Base-by-base conservation (phyloP, 108 stramenopile genomes). In the Cylindrotheca fusiformis region DNA sequence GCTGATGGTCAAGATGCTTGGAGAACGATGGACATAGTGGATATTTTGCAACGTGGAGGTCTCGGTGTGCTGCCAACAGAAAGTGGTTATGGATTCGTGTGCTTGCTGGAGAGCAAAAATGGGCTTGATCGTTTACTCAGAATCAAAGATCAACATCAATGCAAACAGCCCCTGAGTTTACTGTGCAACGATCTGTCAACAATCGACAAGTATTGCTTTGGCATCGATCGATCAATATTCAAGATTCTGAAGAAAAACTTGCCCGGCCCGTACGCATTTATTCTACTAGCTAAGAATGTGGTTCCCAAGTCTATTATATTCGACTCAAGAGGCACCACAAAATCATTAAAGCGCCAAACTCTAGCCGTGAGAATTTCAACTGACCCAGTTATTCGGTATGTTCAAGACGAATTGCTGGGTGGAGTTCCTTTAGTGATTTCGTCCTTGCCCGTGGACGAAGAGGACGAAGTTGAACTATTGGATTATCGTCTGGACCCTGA, bases 1-100 rank as follows among this genome's bases (percentile, higher is more conserved):
- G 50, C 63, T 22, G 31, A 66, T 36, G 65, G 65, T 3, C 5
- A 28, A 21, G 65, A 56, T 56, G 53, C 65, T 2, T 66, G 65
- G 65, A 52, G 21, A 10, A 56, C 52, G 29, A 44, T 26, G 28
- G 52, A 55, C 24, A 21, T 56, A 3, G 41, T 28, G 4, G 41
- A 46, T 5, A 22, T 56, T 32, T 14, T 56, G 12, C 6, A 10
- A 8, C 27, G 53, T 2, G 65, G 65, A 30, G 65, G 65, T 20
- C 48, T 66, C 26, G 65, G 53, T 44, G 54, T 66, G 5, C 12
- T 66, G 12, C 65, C 65, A 2, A 66, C 65, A 19, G 65, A 66
- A 19, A 66, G 29, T 53, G 48, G 49, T 20, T 66, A 66, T 49
- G 50, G 55, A 17, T 55, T 66, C 29, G 30, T 55, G 12, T 22